Conservation (phyloP, 768 basidiomycete genomes). For the Leucosporidium yakuticum region DNA sequence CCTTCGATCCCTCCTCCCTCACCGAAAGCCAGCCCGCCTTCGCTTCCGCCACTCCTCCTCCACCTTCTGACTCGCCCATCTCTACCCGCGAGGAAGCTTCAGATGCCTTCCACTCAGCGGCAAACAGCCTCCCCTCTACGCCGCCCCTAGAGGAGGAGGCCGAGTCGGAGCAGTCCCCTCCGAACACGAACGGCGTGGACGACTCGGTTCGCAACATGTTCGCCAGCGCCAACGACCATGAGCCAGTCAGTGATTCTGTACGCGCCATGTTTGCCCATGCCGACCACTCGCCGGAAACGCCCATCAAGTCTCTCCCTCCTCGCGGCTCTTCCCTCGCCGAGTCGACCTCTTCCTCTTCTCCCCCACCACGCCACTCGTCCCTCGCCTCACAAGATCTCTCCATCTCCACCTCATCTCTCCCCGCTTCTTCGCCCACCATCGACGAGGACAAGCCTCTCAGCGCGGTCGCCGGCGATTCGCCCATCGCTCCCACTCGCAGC, state of each 20-base stretch:
- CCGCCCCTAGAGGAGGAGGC: constrained; percentile 1
- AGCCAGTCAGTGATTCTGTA: too few species aligned
- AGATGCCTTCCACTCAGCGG: too few species aligned
- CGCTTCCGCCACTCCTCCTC: neutral
- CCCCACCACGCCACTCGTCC: too few species aligned
- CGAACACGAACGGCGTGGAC: constrained; percentile 12
- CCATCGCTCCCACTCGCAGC: too few species aligned
- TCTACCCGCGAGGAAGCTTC: neutral
- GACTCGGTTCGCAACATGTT: constrained; percentile 7
- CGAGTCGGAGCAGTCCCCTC: constrained; percentile 1
- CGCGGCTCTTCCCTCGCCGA: too few species aligned
- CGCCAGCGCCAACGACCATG: neutral
- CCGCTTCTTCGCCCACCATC: neutral
- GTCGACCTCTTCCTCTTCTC: too few species aligned
- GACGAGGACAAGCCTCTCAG: neutral
- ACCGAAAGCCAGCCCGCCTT: too few species aligned
- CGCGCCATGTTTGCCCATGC: too few species aligned
- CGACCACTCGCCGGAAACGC: too few species aligned
- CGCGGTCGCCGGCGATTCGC: neutral
- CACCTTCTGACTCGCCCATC: neutral
- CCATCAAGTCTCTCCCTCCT: too few species aligned
- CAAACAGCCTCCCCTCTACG: neutral
- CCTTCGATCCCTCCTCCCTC: neutral
- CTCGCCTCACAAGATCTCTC: too few species aligned
- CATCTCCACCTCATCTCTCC: constrained; percentile 1